phyloP scores from a whole-genome alignment of 2,329 filamentous ascomycete species.

The Bipolaris gigantea region DNA sequence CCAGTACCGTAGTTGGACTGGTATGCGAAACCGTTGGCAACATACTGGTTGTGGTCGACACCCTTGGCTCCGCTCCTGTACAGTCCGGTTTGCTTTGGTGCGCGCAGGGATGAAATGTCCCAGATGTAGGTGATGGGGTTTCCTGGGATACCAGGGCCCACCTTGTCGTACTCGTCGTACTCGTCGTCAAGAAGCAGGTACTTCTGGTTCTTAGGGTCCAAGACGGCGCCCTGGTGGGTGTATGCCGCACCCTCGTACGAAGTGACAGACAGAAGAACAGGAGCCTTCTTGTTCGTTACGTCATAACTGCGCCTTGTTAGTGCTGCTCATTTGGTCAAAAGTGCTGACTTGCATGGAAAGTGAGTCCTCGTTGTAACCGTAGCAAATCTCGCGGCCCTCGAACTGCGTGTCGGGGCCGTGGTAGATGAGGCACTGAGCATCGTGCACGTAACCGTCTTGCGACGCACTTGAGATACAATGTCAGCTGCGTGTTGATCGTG shows the following conservation, averaged over 20 bases:
- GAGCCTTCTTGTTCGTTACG: slow-evolving; percentile 53
- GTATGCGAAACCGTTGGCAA: slow-evolving; percentile 48
- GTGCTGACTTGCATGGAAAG: slow-evolving; percentile 21
- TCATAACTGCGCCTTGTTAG: slow-evolving; percentile 52
- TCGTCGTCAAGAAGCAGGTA: slow-evolving; percentile 46
- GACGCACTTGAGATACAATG: slow-evolving; percentile 43
- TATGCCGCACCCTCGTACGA: slow-evolving; percentile 61
- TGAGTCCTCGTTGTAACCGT: slow-evolving; percentile 59
- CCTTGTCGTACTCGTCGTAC: slow-evolving; percentile 45
- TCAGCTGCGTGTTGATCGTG: background rate
- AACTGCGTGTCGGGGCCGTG: slow-evolving; percentile 55
- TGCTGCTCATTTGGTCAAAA: too few species aligned
- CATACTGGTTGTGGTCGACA: slow-evolving; percentile 55
- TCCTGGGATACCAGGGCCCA: slow-evolving; percentile 37
- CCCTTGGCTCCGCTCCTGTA: slow-evolving; percentile 46
- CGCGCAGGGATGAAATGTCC: slow-evolving; percentile 41
- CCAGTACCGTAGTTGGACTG: slow-evolving; percentile 51
- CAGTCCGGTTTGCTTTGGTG: slow-evolving; percentile 47
- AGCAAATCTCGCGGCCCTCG: slow-evolving; percentile 57
- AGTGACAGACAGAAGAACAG: slow-evolving; percentile 56
- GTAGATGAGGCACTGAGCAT: slow-evolving; percentile 62
- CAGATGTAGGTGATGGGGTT: slow-evolving; percentile 47
- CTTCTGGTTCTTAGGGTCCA: slow-evolving; percentile 43
- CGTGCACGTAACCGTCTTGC: slow-evolving; percentile 62
- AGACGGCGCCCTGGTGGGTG: slow-evolving; percentile 61